Evolutionary conservation across 352 stramenopile genomes (phyloP), one percentile per base, ranked within the genome.

Genomic region (Pythium vanterpoolii): DNA sequence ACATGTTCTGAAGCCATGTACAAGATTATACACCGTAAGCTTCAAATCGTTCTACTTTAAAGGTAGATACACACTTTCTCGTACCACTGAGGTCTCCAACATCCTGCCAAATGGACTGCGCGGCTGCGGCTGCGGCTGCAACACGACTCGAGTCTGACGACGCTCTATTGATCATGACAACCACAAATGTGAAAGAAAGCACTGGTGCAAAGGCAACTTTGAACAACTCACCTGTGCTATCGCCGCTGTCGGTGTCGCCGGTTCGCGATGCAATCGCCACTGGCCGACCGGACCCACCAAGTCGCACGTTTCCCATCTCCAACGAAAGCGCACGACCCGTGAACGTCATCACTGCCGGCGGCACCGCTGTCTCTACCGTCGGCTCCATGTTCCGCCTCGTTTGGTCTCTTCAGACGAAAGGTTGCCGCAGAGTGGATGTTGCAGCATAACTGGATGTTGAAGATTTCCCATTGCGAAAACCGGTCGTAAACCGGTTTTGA

Each of bases 241-340:
- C 30, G 3, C 9, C n/a, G 26, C 23, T 21, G 27, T 38, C 26
- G 3, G 24, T 26, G 24, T 63, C 43, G 19, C 31, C 13, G 6
- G 14, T n/a, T 44, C 43, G 14, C 30, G 38, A 14, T 10, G 21
- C 5, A 23, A 72, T 68, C 31, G 69, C 60, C 0, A 83, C 73
- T 26, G 76, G 64, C 8, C 73, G 66, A 1, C 76, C 74, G 2
- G 80, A 83, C 5, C 73, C 61, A 9, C 80, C 80, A 5, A 90
- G 56, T 2, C 74, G 77, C 33, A 90, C 50, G 21, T 49, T 71
- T 1, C 76, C 80, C 74, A 88, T 87, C 31, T 70, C 53, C 4
- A 64, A 48, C 36, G 71, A 66, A 49, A 82, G 52, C 5, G 71
- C 55, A 7, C 75, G 61, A 5, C 70, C 70, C 5, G 53, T 58